Evolutionary conservation across 1,284 basidiomycete species (phyloP).

Genomic region (Ustilago nuda): DNA sequence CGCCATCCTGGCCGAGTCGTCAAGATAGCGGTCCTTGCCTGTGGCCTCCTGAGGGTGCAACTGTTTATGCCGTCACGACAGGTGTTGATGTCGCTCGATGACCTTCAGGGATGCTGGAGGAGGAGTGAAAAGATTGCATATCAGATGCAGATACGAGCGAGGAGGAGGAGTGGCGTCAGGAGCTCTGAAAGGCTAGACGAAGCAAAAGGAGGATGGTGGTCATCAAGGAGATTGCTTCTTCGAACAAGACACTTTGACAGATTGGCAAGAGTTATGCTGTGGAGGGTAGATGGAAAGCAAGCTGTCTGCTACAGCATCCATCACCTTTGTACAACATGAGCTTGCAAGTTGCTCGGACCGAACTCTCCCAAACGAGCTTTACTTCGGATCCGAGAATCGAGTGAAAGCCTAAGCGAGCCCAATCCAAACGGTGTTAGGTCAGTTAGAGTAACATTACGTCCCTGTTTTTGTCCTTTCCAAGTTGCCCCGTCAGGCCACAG

Average conservation of each 20-base stretch:
- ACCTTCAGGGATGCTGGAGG: not conserved
- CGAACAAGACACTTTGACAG: not conserved
- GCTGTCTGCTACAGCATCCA: not conserved
- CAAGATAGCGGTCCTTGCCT: not conserved
- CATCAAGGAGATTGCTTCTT: not conserved
- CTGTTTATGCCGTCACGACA: not conserved
- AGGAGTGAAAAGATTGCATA: not conserved
- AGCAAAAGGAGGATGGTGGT: slow-evolving; percentile 1
- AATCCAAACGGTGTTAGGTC: too few species aligned
- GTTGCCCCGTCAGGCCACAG: not conserved
- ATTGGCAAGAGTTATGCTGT: slow-evolving; percentile 7
- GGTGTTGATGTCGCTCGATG: not conserved
- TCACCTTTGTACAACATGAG: too few species aligned
- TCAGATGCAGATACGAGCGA: not conserved
- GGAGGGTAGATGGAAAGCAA: not conserved
- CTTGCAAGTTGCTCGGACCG: too few species aligned
- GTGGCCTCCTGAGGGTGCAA: not conserved
- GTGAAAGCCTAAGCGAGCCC: not conserved
- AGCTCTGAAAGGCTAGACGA: not conserved
- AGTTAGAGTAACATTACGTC: too few species aligned
- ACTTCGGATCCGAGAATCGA: not conserved
- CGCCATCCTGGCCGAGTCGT: slow-evolving; percentile 36
- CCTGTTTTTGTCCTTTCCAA: not conserved
- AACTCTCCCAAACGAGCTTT: not conserved
- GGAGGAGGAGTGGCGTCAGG: not conserved